phyloP scores from a whole-genome alignment of 202 grass and related monocot species.

The Brachypodium distachyon region DNA sequence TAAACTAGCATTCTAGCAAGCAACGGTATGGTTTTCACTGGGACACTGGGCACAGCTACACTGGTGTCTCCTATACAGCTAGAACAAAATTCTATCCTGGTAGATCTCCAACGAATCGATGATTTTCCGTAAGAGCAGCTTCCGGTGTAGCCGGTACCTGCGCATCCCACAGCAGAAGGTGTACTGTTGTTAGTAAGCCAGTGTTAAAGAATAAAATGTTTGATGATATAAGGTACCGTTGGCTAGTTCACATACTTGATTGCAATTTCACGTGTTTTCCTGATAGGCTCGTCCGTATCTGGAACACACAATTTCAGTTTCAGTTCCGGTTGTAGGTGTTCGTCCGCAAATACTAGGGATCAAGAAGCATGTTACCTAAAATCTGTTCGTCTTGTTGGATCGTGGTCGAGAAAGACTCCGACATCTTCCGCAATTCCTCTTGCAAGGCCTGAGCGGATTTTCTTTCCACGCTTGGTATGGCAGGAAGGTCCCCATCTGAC shows the following conservation, averaged over 20 bases:
- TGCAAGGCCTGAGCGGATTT: slow-evolving; percentile 57
- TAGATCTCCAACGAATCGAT: slow-evolving; percentile 74
- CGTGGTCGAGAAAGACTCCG: slow-evolving; percentile 66
- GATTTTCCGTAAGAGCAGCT: slow-evolving; percentile 64
- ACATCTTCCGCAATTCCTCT: slow-evolving; percentile 71
- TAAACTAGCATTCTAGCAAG: background rate
- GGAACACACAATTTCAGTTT: slow-evolving; percentile 5
- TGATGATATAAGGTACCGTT: background rate
- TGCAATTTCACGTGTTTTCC: slow-evolving; percentile 64
- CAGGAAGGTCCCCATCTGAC: slow-evolving; percentile 75
- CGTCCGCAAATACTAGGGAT: background rate
- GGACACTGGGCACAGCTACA: background rate
- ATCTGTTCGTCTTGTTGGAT: slow-evolving; percentile 59
- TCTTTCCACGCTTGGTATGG: slow-evolving; percentile 74
- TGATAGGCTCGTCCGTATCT: slow-evolving; percentile 58
- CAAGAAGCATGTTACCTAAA: slow-evolving; percentile 36
- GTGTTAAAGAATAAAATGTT: background rate
- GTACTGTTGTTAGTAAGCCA: background rate
- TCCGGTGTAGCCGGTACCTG: slow-evolving; percentile 87
- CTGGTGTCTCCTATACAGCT: slow-evolving; percentile 31
- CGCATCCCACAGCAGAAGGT: background rate
- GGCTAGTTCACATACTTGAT: slow-evolving; percentile 50
- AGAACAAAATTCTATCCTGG: slow-evolving; percentile 71
- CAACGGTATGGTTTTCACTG: background rate
- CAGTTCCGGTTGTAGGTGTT: background rate